Evolutionary conservation across 2,329 filamentous ascomycete genomes (phyloP), one percentile per base, ranked within the genome.

Genomic region (Fusarium bulbicola): DNA sequence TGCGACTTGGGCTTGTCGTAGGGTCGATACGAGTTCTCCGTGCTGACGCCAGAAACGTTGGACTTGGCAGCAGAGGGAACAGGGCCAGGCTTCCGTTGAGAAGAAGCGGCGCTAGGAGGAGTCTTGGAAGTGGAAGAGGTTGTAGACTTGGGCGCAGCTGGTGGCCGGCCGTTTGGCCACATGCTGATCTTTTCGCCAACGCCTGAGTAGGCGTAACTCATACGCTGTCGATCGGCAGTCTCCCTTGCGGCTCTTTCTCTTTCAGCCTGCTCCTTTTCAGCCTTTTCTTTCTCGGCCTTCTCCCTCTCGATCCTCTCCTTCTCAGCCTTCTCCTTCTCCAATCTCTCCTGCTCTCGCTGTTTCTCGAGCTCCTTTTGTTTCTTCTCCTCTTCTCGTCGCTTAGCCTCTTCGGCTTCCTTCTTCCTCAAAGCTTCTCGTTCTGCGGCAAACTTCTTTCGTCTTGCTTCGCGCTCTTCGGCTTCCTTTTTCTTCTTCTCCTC

Each of bases 21-120:
- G 2, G 93, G 92, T 56, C 93, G 90, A 81, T 90, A 95, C 4
- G 93, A 95, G 80, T 92, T 90, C 56, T 92, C 89, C 26, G 89
- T 89, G 71, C 86, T 89, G 72, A 87, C 83, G 64, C 88, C 88
- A 7, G 90, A 90, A 72, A 87, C 82, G 65, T 88, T 88, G 6
- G 90, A 90, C 73, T 85, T 88, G 40, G 90, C 86, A 45, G 86
- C 83, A 42, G 82, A 77, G 46, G 85, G 84, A 30, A 84, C 83
- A 50, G 85, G 84, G 26, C 84, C 83, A 60, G 82, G 83, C 70
- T 84, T 76, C 63, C 73, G 79, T 14, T 77, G 73, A 20, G 78
- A 47, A 26, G 76, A 72, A 49, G 77, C 72, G 7, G 73, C 52
- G 50, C 73, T 76, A 20, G 53, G 78, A 73, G 78, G 74, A 57